These are phyloP conservation scores for Chaetothyriales sp. DNA, from an alignment of 2,329 filamentous ascomycete genomes.

Conservation along the genomic window DNA sequence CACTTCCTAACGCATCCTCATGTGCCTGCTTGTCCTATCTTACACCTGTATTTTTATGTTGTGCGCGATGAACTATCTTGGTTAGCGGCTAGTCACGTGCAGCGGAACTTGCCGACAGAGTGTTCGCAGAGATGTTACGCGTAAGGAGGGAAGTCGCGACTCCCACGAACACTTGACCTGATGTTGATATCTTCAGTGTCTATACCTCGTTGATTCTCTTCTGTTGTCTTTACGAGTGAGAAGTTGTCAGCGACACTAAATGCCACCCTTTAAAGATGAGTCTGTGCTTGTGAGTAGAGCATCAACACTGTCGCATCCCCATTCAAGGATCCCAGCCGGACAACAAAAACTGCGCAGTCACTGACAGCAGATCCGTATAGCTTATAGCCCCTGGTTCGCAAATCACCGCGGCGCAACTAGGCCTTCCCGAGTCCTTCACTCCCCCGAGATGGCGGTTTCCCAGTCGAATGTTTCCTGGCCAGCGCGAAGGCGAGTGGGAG, in stretches of 20 bases:
- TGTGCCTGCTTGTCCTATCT: too few species aligned
- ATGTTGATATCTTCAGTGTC: neutral
- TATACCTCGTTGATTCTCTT: neutral
- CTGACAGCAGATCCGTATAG: constrained; percentile 22
- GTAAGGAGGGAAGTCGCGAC: neutral
- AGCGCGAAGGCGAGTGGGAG: constrained; percentile 64
- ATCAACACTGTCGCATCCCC: neutral
- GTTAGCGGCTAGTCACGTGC: neutral
- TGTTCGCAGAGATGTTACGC: neutral
- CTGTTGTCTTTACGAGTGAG: neutral
- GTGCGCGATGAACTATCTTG: too few species aligned
- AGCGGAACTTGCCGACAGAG: neutral
- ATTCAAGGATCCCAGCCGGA: constrained; percentile 2
- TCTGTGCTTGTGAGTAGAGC: constrained; percentile 31
- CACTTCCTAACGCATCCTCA: too few species aligned
- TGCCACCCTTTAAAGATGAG: constrained; percentile 39
- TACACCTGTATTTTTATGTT: too few species aligned
- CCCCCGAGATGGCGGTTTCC: constrained; percentile 73
- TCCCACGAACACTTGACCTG: neutral
- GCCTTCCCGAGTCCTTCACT: constrained; percentile 77
- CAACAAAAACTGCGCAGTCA: constrained; percentile 1
- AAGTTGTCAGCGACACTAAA: constrained; percentile 10
- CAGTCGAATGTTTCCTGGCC: constrained; percentile 79
- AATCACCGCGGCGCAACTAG: constrained; percentile 80
- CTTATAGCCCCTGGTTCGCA: constrained; percentile 51